A percentile compares a stretch with the other conserved stretches of the same genome.
Evolutionary conservation across 1,284 basidiomycete species (phyloP).

Genomic region (Ustilago cynodontis): DNA sequence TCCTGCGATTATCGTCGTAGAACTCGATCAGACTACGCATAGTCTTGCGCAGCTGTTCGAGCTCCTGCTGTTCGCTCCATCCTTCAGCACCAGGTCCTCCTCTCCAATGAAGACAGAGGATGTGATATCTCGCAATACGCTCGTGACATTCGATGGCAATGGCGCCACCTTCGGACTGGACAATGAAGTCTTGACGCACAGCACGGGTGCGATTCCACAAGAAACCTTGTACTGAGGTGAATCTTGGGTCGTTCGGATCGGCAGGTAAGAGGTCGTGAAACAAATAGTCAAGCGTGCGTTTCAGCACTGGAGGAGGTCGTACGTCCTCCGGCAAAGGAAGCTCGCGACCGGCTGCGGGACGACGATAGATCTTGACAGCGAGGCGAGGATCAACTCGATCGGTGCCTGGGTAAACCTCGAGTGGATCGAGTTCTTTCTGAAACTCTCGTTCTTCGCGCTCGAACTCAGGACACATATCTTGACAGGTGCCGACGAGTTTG

Average conservation of each 20-base stretch:
- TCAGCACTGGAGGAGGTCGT: conserved; percentile 85
- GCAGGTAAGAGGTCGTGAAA: conserved; percentile 82
- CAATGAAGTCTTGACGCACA: conserved; percentile 92
- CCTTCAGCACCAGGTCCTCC: conserved; percentile 72
- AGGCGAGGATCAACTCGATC: conserved; percentile 83
- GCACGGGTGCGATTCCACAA: conserved; percentile 91
- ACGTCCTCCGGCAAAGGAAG: conserved; percentile 87
- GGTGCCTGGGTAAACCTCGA: conserved; percentile 76
- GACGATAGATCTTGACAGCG: conserved; percentile 94
- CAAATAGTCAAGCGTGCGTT: conserved; percentile 89
- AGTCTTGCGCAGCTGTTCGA: conserved; percentile 89
- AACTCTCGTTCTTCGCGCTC: conserved; percentile 91
- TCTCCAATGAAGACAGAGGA: conserved; percentile 82
- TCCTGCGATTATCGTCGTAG: conserved; percentile 79
- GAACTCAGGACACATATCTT: conserved; percentile 93
- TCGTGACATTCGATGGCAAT: conserved; percentile 90
- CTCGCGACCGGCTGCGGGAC: conserved; percentile 89
- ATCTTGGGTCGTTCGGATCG: conserved; percentile 73
- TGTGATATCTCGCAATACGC: conserved; percentile 92
- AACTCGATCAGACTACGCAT: conserved; percentile 91
- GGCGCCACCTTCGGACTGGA: conserved; percentile 84
- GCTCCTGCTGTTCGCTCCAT: conserved; percentile 82
- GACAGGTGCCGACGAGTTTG: conserved; percentile 88
- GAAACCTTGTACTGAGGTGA: conserved; percentile 82
- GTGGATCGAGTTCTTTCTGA: conserved; percentile 87